Evolutionary conservation across 768 basidiomycete species (phyloP).

Genomic region (Mycena alexandri): DNA sequence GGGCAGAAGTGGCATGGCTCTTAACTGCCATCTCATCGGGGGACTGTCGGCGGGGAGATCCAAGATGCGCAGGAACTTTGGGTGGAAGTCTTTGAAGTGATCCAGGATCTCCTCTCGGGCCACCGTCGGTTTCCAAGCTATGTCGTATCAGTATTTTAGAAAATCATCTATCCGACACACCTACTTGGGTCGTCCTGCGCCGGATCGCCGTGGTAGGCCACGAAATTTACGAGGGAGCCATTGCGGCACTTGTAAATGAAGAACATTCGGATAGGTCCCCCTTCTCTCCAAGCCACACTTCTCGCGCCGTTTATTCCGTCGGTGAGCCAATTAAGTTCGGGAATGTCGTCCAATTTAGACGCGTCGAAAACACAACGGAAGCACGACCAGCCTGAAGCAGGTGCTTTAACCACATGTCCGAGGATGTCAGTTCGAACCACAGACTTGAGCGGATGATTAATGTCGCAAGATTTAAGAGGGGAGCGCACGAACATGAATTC

Average conservation of each 20-base stretch:
- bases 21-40: conserved; percentile 26
- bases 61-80: conserved; percentile 31
- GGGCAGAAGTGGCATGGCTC: conserved; percentile 22
- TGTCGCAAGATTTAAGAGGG: not conserved
- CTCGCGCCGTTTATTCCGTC: conserved; percentile 18
- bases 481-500: conserved; percentile 33
- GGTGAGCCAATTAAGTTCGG: conserved; percentile 25
- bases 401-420: conserved; percentile 1
- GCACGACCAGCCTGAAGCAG: conserved; percentile 6
- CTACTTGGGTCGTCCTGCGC: conserved; percentile 19
- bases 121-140: conserved; percentile 20
- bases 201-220: conserved; percentile 4
- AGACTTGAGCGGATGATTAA: conserved; percentile 4
- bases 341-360: not conserved
- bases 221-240: conserved; percentile 27
- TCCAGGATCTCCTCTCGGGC: conserved; percentile 13
- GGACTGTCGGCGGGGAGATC: conserved; percentile 19
- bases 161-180: not conserved
- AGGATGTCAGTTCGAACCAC: conserved; percentile 15
- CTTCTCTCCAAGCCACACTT: conserved; percentile 2
- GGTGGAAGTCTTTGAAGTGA: conserved; percentile 19
- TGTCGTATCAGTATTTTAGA: not conserved
- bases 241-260: conserved; percentile 23
- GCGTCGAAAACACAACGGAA: conserved; percentile 28
- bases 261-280: conserved; percentile 6